phyloP scores from a whole-genome alignment of 495 filamentous ascomycete species.

The Podospora conica region DNA sequence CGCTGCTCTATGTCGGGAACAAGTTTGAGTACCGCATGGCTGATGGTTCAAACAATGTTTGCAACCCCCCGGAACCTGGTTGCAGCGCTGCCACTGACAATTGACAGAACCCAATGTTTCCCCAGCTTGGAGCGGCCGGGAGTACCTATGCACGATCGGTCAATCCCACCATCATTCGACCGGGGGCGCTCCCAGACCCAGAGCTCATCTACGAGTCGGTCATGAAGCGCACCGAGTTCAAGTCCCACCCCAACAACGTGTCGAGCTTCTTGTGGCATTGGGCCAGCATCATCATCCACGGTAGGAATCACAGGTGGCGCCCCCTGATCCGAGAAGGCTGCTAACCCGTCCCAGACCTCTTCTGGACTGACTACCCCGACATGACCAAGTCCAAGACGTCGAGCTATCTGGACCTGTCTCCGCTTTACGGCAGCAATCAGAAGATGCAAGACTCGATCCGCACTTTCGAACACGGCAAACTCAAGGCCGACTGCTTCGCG shows the following conservation, averaged over 20 bases:
- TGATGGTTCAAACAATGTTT: slow-evolving; percentile 59
- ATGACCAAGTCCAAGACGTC: slow-evolving; percentile 62
- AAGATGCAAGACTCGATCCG: slow-evolving; percentile 68
- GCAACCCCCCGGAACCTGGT: neutral
- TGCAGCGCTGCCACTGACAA: neutral
- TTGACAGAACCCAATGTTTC: slow-evolving; percentile 37
- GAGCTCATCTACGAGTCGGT: slow-evolving; percentile 68
- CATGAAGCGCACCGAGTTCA: slow-evolving; percentile 44
- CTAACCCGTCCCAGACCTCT: slow-evolving; percentile 23
- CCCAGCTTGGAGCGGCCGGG: slow-evolving; percentile 41
- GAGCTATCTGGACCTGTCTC: slow-evolving; percentile 78
- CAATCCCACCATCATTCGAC: slow-evolving; percentile 55
- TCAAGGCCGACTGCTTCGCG: slow-evolving; percentile 79
- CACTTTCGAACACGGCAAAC: slow-evolving; percentile 72
- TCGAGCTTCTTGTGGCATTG: slow-evolving; percentile 87
- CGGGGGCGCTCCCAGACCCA: slow-evolving; percentile 66
- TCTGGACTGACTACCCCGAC: slow-evolving; percentile 39
- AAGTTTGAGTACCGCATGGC: slow-evolving; percentile 62
- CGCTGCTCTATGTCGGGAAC: slow-evolving; percentile 54
- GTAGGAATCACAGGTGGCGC: slow-evolving; percentile 9
- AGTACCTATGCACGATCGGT: slow-evolving; percentile 67
- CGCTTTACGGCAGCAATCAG: slow-evolving; percentile 79
- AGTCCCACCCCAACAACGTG: slow-evolving; percentile 59
- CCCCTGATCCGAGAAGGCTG: neutral
- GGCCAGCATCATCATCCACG: slow-evolving; percentile 85